Base-by-base conservation (phyloP, 2,329 filamentous ascomycete genomes). In the Penicillium brasilianum region DNA sequence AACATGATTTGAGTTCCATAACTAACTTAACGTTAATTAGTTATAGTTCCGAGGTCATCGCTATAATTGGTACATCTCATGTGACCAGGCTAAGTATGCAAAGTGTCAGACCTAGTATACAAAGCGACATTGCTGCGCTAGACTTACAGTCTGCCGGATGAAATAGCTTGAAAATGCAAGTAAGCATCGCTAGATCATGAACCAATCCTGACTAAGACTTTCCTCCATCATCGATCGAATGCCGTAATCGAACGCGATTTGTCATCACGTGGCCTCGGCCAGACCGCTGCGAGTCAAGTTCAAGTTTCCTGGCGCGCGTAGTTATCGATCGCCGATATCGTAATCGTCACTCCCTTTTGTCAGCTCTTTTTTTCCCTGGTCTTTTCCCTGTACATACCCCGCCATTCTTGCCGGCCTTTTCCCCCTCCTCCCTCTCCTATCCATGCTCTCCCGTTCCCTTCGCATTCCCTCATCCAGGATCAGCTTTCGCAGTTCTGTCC, bases 371-470 rank as follows among this genome's bases (percentile, higher is more conserved):
- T 54, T 41, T n/a, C 14, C 32, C n/a, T 14, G 22, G 53, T 46
- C 57, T 50, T 58, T 55, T 55, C 51, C 48, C 59, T 64, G 64
- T 65, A 66, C 52, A 67, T 67, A 59, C 57, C 64, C 64, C 63
- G 48, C 48, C 48, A 34, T 34, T 34, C 30, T 11, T 18, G 32
- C 48, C 48, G 44, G 44, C 30, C n/a, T 7, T 32, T 34, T 58
- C 60, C 57, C 59, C 55, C 36, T 41, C 60, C 50, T 49, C 57
- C 22, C 57, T 13, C 44, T 30, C 22, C 44, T 48, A 37, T 64
- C 64, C 67, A 70, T 70, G 68, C 66, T 70, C 56, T 68, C 62
- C 64, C 68, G 67, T 50, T 67, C 67, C 43, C 61, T 70, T 43
- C 57, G 53, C 50, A 58, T 60, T 43, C 56, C 59, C 55, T 63